Conservation (phyloP, 495 filamentous ascomycete genomes). For the Hypoxylon crocopeplum region DNA sequence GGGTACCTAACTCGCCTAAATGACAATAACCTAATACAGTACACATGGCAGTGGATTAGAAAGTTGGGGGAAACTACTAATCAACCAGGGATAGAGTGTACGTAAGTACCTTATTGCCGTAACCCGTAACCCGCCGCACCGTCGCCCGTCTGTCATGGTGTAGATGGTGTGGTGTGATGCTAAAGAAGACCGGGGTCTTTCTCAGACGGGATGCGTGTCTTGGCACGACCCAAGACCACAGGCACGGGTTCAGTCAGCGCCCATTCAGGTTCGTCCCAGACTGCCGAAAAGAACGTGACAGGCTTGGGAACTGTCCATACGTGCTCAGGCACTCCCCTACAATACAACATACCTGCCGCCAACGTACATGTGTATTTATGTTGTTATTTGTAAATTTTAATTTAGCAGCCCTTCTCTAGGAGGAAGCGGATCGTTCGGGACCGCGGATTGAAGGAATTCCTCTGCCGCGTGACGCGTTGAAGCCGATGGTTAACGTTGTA, state of each 20-base stretch:
- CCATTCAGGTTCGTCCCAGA: constrained; percentile 31
- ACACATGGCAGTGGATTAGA: no score
- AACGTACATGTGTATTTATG: constrained; percentile 4
- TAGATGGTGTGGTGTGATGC: constrained; percentile 21
- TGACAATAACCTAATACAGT: no score
- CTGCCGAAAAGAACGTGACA: no score
- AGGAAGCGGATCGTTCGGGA: constrained; percentile 15
- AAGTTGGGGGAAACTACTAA: constrained; percentile 1
- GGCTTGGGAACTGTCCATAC: no score
- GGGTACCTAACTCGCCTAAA: background rate
- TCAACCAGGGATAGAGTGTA: constrained; percentile 4
- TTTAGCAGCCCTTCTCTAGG: background rate
- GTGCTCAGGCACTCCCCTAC: no score
- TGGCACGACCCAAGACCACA: constrained; percentile 39
- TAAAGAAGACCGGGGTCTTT: constrained; percentile 11
- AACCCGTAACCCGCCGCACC: constrained; percentile 5
- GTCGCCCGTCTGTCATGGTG: background rate
- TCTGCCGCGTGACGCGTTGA: background rate
- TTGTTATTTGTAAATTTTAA: constrained; percentile 17
- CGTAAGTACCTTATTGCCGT: constrained; percentile 25
- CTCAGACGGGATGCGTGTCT: constrained; percentile 24
- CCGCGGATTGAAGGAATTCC: background rate
- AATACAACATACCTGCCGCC: background rate
- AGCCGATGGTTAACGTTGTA: no score
- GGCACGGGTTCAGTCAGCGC: constrained; percentile 38